Evolutionary conservation across 164 flowering plant species (phyloP), one percentile per base, ranked within the genome.

Genomic region (Saururus chinensis): DNA sequence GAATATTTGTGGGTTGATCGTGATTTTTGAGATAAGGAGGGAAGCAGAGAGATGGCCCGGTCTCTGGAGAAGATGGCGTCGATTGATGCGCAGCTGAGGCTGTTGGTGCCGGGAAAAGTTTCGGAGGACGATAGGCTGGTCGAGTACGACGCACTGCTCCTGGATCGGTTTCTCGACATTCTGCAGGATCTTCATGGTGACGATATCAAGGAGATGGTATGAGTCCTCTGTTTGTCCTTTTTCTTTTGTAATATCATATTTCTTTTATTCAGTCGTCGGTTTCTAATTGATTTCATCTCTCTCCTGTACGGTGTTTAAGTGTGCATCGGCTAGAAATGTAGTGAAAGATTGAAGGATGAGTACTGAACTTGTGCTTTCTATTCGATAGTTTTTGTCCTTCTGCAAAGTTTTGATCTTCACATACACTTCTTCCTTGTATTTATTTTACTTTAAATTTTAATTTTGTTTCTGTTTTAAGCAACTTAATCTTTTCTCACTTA

Each of bases 111-210:
- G 11, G 78, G 70, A 0, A 89, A 80, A 73, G 89, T 89, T 17
- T 84, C 92, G 23, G 98, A 92, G 63, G 98, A 92, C 64, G 98
- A 92, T 54, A 89, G 87, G 74, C 71, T 89, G 61, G 78, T 92
- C 23, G 98, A 92, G 77, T 92, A 92, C 59, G 98, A 92, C 66
- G 96, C 98, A 19, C 62, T 92, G 71, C 81, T 92, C 37, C 59
- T 92, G 79, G 98, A 92, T 80, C 84, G 95, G 17, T 92, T 92
- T 66, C 93, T 92, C 7, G 96, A 92, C 59, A 86, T 92, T 62
- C 84, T 92, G 65, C 89, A 87, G 71, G 89, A 86, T 69, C 77
- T 92, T 62, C 98, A 92, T 66, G 98, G 98, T 1, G 95, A 87
- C 49, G 96, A 86, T 70, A 81, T 92, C 71, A 86, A 61, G 66